Evolutionary conservation across 768 basidiomycete species (phyloP), one percentile per base, ranked within the genome.

Genomic region (Leccinum disarticulatum): DNA sequence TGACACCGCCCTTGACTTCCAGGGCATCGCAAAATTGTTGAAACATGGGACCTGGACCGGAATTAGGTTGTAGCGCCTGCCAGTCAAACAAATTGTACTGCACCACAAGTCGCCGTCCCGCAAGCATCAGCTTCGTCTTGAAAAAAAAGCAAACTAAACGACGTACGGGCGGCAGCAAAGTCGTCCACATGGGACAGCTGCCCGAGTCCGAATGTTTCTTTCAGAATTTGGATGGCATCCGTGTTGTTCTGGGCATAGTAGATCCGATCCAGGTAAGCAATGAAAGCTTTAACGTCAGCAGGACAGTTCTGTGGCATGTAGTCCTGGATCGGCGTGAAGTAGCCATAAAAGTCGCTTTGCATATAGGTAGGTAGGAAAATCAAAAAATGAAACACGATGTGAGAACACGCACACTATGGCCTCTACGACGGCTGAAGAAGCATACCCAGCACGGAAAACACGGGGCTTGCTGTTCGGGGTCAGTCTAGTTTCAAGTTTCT

Each of bases 351-450:
- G 14, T 48, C 47, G 25, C 47, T 48, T 14, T 48, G 47, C 25
- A 43, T 11, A 25, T 11, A 14, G n/a, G 22, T 13, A 14, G 10
- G 47, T 19, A 48, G 15, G 31, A 46, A 53, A 52, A 15, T 2
- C 4, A 5, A 4, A 19, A 50, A 17, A n/a, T 8, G 43, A 17
- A 38, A 2, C 1, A 49, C 8, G 38, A n/a, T 9, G 17, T 41
- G 38, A n/a, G 3, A 41, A 1, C 3, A 58, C 80, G 50, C 43
- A 77, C 79, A 68, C 68, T 60, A 80, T 78, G 8, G 77, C 76
- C 64, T 82, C 73, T 13, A 82, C 79, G 25, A 81, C 78, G 3
- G 69, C 79, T 0, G 80, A 82, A 13, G 80, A 79, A n/a, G 79
- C 74, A 61, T 80, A 81, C 7, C 71, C 79, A 9, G 79, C 79